phyloP scores from a whole-genome alignment of 2,329 filamentous ascomycete species.

The Aspergillus glaucus region DNA sequence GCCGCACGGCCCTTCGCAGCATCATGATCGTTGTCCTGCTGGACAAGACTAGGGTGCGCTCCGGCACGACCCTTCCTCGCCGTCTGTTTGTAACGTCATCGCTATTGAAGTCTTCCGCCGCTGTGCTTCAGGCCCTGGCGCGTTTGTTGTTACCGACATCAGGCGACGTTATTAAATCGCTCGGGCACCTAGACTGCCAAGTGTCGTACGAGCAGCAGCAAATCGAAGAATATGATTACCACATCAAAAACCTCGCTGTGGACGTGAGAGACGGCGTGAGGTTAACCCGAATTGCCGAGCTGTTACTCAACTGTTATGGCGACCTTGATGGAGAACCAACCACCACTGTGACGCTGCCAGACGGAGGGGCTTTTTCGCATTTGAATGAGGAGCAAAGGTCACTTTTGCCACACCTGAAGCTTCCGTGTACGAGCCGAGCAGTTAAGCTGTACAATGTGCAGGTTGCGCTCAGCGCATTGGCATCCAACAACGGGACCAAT shows the following conservation, averaged over 20 bases:
- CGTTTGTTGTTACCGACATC: constrained; percentile 52
- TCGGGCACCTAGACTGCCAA: constrained; percentile 54
- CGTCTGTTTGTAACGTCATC: constrained; percentile 50
- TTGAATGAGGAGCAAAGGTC: constrained; percentile 35
- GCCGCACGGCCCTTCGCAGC: constrained; percentile 52
- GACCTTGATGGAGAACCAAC: constrained; percentile 31
- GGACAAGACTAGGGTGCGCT: constrained; percentile 47
- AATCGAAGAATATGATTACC: constrained; percentile 54
- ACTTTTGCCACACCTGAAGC: constrained; percentile 53
- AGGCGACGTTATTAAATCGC: constrained; percentile 50
- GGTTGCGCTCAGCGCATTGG: constrained; percentile 50
- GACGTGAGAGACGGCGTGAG: constrained; percentile 58
- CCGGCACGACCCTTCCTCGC: constrained; percentile 21
- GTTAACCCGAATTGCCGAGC: constrained; percentile 54
- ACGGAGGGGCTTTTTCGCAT: constrained; percentile 30
- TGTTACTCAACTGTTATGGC: constrained; percentile 46
- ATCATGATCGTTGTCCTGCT: constrained; percentile 56
- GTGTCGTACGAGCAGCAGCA: constrained; percentile 50
- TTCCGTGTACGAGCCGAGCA: constrained; percentile 49
- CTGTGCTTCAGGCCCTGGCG: constrained; percentile 47
- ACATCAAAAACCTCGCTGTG: constrained; percentile 54
- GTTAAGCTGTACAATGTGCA: constrained; percentile 57
- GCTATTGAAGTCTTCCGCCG: constrained; percentile 50
- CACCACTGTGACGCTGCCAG: constrained; percentile 42
- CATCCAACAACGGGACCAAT: constrained; percentile 36